Percentiles rank a stretch among this genome's conserved stretches.
Conservation (phyloP, 805 yeast genomes). For the Wickerhamiella spandovensis region DNA sequence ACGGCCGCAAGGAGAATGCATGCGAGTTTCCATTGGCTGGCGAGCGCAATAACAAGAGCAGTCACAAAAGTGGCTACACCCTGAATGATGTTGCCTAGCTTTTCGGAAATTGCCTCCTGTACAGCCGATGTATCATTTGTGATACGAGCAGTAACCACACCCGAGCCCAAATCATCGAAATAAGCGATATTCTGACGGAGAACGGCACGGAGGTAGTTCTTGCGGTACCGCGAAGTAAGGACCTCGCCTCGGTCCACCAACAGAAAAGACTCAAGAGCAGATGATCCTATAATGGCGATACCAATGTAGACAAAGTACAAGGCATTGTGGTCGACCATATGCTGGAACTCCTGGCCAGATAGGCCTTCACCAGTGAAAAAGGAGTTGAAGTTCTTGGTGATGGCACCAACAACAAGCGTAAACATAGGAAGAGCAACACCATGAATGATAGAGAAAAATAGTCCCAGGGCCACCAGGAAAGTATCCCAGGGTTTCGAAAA, state of each 20-base stretch:
- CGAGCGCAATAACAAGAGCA: conserved; percentile 27
- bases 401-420: conserved; percentile 29
- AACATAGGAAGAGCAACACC: conserved; percentile 32
- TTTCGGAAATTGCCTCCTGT: conserved; percentile 32
- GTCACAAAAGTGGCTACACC: conserved; percentile 29
- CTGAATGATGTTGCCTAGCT: conserved; percentile 27
- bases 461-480: conserved; percentile 21
- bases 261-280: conserved; percentile 24
- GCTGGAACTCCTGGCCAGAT: conserved; percentile 22
- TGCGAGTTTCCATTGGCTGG: conserved; percentile 26
- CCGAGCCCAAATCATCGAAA: conserved; percentile 31
- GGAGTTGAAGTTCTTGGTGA: conserved; percentile 27
- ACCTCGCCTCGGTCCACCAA: conserved; percentile 30
- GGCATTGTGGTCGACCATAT: conserved; percentile 24
- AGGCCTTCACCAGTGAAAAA: conserved; percentile 19
- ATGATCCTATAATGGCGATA: conserved; percentile 24
- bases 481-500: conserved; percentile 25
- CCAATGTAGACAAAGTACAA: conserved; percentile 30
- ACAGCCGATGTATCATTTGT: conserved; percentile 28
- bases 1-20: conserved; percentile 26
- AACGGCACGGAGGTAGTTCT: conserved; percentile 25
- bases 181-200: conserved; percentile 30
- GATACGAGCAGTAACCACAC: conserved; percentile 33
- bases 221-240: conserved; percentile 28
- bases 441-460: conserved; percentile 24